A percentile compares a stretch with the other conserved stretches of the same genome.
These are phyloP conservation scores for Cryptococcus depauperatus DNA, from an alignment of 1,284 basidiomycete species.

Conservation along the genomic window DNA sequence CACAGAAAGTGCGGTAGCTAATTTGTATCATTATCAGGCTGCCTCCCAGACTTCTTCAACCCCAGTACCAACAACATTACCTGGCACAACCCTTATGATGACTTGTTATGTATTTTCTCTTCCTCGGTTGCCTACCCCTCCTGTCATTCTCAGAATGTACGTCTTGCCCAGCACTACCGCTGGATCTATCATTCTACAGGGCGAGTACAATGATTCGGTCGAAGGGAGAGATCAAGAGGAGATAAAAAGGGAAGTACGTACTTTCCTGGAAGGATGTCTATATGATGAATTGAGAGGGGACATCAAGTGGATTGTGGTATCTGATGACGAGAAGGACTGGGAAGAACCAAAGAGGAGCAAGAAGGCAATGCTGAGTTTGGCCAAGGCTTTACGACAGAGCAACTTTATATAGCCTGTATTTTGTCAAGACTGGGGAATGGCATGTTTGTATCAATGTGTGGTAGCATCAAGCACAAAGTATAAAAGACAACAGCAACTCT, in stretches of 20 bases:
- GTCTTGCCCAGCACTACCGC: constrained; percentile 24
- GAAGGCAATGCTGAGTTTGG: constrained; percentile 7
- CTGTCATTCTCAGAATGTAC: constrained; percentile 25
- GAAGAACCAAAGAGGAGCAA: constrained; percentile 19
- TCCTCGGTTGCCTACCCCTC: constrained; percentile 10
- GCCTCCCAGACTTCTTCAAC: constrained; percentile 30
- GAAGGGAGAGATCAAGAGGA: background rate
- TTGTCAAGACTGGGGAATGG: background rate
- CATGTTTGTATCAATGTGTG: no score
- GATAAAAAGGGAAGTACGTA: constrained; percentile 10
- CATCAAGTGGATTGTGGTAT: constrained; percentile 10
- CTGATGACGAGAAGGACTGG: constrained; percentile 15
- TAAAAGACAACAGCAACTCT: background rate
- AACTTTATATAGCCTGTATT: constrained; percentile 12
- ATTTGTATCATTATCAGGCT: constrained; percentile 6
- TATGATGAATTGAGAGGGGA: constrained; percentile 20
- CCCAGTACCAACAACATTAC: constrained; percentile 27
- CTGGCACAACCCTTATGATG: constrained; percentile 26
- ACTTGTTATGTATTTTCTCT: constrained; percentile 28
- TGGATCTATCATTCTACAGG: constrained; percentile 35
- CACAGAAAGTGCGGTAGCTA: background rate
- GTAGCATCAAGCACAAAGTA: background rate
- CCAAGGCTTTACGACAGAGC: constrained; percentile 11
- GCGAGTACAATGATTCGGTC: constrained; percentile 18
- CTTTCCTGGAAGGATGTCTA: constrained; percentile 32